Base-by-base conservation (phyloP, 2,329 filamentous ascomycete genomes). In the Alternaria sp. region DNA sequence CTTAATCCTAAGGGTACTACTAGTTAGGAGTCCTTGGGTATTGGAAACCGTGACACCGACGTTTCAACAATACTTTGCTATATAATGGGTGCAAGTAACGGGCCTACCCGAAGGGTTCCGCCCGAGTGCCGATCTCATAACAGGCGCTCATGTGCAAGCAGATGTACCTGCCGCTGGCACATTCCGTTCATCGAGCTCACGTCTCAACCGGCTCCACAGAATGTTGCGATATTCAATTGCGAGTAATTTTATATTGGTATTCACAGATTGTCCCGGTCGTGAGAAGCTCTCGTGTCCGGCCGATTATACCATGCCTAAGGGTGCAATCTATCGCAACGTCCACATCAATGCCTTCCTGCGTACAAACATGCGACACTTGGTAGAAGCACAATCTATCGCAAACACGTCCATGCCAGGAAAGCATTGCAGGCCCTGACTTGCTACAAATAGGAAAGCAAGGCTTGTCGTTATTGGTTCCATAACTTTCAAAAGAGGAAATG, bases 261-360 rank as follows among this genome's bases (percentile, higher is more conserved):
- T 34, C 33, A 34, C 33, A 6, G 33, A 34, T 34, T 34, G 33
- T 34, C 13, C 33, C 0, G 33, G 33, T 34, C 33, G 33, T 0
- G 33, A 34, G 33, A 34, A 34, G 33, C 33, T 34, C 0, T 34
- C 33, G 1, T 34, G 14, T 6, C 33, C 33, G 14, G 33, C 33
- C 33, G 33, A 34, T 7, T 34, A 34, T 14, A 34, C 33, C 33
- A 34, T 34, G 33, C 33, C 33, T 6, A 34, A 14, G 10, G 37
- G 50, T 13, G 50, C 50, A 4, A 52, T 52, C 14, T 36, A 52
- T 39, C 50, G 37, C n/a, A 52, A 52, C 24, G 36, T 52, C 9
- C 50, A 52, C 24, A 21, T 52, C 39, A 28, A 52, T n/a, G 50
- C 50, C n/a, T 52, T 52, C 36, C 28, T 52, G 24, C 50, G 50